phyloP scores from a whole-genome alignment of 2,329 filamentous ascomycete genomes.

The Aspergillus novoparasiticus region DNA sequence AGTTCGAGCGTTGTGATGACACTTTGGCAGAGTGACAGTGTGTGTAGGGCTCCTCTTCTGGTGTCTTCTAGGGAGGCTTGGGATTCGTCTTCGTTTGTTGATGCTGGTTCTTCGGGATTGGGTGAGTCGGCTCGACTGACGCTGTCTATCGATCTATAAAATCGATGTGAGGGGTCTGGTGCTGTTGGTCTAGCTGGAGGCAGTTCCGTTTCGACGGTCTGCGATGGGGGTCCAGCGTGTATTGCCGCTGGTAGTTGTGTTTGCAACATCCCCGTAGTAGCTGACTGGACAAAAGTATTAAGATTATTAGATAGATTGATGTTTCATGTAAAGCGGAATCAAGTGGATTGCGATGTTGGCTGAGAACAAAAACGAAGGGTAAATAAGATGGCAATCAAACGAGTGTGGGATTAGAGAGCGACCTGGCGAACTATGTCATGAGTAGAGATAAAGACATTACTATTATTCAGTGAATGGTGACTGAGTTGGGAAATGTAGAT shows the following conservation, averaged over 20 bases:
- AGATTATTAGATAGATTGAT: background rate
- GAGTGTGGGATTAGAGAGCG: constrained; percentile 20
- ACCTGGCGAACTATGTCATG: constrained; percentile 18
- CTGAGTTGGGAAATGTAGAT: constrained; percentile 4
- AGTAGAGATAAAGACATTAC: constrained; percentile 7
- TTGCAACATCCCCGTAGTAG: constrained; percentile 13
- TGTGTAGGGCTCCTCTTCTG: constrained; percentile 25
- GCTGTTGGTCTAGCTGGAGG: constrained; percentile 4
- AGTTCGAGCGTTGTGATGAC: constrained; percentile 32
- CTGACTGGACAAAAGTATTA: background rate
- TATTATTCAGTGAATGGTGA: background rate
- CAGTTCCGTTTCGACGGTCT: background rate
- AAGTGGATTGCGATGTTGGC: background rate
- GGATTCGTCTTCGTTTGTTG: background rate
- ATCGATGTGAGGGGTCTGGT: constrained; percentile 13
- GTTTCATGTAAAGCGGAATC: background rate
- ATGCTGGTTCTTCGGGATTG: background rate
- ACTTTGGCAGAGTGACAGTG: constrained; percentile 29
- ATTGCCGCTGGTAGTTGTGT: constrained; percentile 6
- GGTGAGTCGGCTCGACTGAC: constrained; percentile 4
- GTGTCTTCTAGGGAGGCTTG: constrained; percentile 19
- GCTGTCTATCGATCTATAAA: constrained; percentile 16
- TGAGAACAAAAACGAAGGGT: constrained; percentile 2
- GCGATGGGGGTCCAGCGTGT: constrained; percentile 2
- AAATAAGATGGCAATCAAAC: constrained; percentile 9